Base-by-base conservation (phyloP, 2,329 filamentous ascomycete genomes). In the Seiridium unicorne region DNA sequence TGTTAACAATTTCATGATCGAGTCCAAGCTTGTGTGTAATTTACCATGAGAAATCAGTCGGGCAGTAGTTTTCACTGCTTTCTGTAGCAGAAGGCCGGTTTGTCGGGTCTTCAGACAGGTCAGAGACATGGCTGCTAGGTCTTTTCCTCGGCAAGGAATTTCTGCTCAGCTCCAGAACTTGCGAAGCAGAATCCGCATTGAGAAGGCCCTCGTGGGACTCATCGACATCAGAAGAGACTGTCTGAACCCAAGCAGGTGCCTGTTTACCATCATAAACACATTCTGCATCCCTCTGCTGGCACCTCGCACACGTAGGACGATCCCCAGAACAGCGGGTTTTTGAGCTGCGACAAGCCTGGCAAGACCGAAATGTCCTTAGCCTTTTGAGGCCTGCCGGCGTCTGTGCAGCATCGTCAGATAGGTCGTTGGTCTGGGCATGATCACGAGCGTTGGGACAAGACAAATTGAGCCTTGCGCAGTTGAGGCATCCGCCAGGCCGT, bases 241-340 rank as follows among this genome's bases (percentile, higher is more conserved):
- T 57, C 31, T 63, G 57, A 6, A 60, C 55, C 64, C 62, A 65
- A n/a, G 60, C 60, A 36, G 64, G 64, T 3, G 55, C 59, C 46
- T 62, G 55, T 34, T 60, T 62, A 48, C 60, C 64, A 59, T 64
- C 61, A 55, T 65, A 65, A 31, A 57, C 38, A 49, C 64, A 65
- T 4, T 60, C 55, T 1, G 63, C 26, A 13, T 55, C 44, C 11
- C 57, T 55, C 42, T 62, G 57, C n/a, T 57, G 57, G 36, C 64
- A 65, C 9, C 64, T 59, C 1, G 59, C 44, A 47, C 64, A 65
- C 8, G 51, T 18, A 4, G 64, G 64, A 8, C 61, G 46, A 35
- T 62, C 62, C 4, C 64, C 64, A 3, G 61, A 62, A 46, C 64
- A 65, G 5, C 60, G 44, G 18, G 59, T 61, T 49, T 64, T 65